A percentile compares a stretch with the other conserved stretches of the same genome.
Conservation (phyloP, 176 grass and related monocot species). For the Oryza glaberrima region DNA sequence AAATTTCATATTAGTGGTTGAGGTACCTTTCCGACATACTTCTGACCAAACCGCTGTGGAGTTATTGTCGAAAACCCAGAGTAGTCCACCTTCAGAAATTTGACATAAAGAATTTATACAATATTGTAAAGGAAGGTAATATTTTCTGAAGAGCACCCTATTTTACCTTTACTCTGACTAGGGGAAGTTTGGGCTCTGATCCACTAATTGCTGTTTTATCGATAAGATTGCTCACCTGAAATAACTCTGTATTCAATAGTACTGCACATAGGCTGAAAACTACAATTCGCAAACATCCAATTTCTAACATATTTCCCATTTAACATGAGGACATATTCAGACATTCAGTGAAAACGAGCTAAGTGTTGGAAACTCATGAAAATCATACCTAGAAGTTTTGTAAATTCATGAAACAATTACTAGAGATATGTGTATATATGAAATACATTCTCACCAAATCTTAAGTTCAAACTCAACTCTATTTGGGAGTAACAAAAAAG, state of each 20-base stretch:
- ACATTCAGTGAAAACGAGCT: too few species aligned
- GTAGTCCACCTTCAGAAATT: conserved; percentile 67
- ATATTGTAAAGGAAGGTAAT: not conserved
- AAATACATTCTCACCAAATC: too few species aligned
- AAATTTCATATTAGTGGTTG: not conserved
- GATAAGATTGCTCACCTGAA: conserved; percentile 78
- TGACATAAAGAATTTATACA: not conserved
- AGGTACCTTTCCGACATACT: conserved; percentile 84
- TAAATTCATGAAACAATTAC: too few species aligned
- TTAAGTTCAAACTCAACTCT: too few species aligned
- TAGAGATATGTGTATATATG: too few species aligned
- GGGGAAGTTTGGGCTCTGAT: conserved; percentile 61
- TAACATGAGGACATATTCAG: too few species aligned
- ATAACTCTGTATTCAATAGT: not conserved
- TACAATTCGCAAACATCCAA: not conserved
- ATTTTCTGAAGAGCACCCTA: conserved; percentile 9
- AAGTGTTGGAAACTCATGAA: too few species aligned
- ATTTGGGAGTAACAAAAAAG: too few species aligned
- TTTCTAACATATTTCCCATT: too few species aligned
- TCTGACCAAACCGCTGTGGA: conserved; percentile 72
- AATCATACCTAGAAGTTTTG: too few species aligned
- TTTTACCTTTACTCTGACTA: conserved; percentile 88
- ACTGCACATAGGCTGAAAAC: conserved; percentile 15
- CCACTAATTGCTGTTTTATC: conserved; percentile 40
- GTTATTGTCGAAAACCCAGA: conserved; percentile 67